Percentiles rank a stretch among this genome's conserved stretches.
Evolutionary conservation across 306 rosid genomes (phyloP).

Genomic region (Rosa multiflora): DNA sequence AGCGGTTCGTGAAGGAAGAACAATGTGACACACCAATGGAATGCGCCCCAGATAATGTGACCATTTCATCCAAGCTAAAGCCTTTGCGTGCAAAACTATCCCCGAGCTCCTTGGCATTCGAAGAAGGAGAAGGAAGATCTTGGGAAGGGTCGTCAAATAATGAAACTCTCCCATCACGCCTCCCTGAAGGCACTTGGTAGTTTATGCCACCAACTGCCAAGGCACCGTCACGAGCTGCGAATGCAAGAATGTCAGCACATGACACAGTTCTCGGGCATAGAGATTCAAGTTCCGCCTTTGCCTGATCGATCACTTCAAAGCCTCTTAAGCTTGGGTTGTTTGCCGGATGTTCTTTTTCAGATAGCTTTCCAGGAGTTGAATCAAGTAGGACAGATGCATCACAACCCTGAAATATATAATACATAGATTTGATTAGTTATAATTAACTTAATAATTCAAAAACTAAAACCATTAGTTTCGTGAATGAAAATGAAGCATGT

Average conservation of each 20-base stretch:
- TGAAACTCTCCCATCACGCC: constrained; percentile 33
- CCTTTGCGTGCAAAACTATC: constrained; percentile 9
- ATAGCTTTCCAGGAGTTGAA: constrained; percentile 27
- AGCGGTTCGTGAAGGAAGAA: constrained; percentile 25
- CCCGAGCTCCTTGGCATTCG: constrained; percentile 14
- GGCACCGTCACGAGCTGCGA: constrained; percentile 43
- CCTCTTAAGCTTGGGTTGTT: constrained; percentile 44
- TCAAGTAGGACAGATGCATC: constrained; percentile 39
- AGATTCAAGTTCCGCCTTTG: constrained; percentile 36
- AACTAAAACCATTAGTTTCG: background rate
- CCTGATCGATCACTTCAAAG: constrained; percentile 38
- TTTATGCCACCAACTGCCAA: constrained; percentile 24
- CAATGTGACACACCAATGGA: constrained; percentile 41
- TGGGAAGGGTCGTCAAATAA: constrained; percentile 11
- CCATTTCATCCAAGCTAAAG: constrained; percentile 39
- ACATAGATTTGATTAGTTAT: background rate
- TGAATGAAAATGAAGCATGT: background rate
- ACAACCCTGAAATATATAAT: constrained; percentile 28
- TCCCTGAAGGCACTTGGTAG: constrained; percentile 37
- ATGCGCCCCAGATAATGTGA: constrained; percentile 46
- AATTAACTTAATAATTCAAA: background rate
- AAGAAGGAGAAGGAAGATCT: constrained; percentile 20
- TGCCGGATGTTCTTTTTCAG: constrained; percentile 35
- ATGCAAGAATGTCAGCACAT: constrained; percentile 42
- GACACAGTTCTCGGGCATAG: constrained; percentile 40